Evolutionary conservation across 768 basidiomycete genomes (phyloP).

Genomic region (Xerocomus potaroensis): DNA sequence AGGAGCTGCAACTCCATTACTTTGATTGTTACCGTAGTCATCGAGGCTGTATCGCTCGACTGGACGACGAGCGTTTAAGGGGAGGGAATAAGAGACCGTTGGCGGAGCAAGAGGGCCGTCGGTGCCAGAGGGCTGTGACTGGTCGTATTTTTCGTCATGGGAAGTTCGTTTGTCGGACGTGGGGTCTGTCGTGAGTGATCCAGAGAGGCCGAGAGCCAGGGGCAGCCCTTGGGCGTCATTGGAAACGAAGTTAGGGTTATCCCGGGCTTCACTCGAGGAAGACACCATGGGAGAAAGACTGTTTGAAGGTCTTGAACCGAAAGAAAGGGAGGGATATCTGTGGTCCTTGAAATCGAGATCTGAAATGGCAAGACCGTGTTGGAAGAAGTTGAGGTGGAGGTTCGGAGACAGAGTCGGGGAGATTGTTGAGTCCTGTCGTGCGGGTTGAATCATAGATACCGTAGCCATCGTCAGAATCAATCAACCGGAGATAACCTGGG

Average conservation of each 20-base stretch:
- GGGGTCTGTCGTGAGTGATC: constrained; percentile 13
- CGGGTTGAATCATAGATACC: constrained; percentile 48
- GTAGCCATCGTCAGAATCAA: constrained; percentile 34
- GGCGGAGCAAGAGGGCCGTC: constrained; percentile 25
- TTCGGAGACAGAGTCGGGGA: constrained; percentile 29
- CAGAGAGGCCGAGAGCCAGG: constrained; percentile 12
- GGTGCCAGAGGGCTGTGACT: constrained; percentile 11
- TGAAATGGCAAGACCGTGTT: constrained; percentile 49
- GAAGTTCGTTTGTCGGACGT: constrained; percentile 20
- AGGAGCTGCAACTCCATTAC: constrained; percentile 16
- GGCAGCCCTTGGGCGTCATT: constrained; percentile 12
- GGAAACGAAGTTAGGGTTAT: constrained; percentile 7
- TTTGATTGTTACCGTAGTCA: constrained; percentile 28
- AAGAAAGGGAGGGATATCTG: constrained; percentile 44
- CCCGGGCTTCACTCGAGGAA: constrained; percentile 27
- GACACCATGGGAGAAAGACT: constrained; percentile 29
- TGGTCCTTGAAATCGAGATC: constrained; percentile 63
- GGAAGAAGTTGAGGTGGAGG: constrained; percentile 41
- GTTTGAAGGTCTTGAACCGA: constrained; percentile 21
- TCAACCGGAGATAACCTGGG: constrained; percentile 19
- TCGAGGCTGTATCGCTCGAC: constrained; percentile 52
- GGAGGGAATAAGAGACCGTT: constrained; percentile 42
- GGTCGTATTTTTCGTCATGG: constrained; percentile 22
- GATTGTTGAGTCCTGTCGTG: constrained; percentile 37
- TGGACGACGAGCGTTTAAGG: constrained; percentile 43